phyloP scores from a whole-genome alignment of 2,329 filamentous ascomycete genomes.

The Scedosporium apiospermum region DNA sequence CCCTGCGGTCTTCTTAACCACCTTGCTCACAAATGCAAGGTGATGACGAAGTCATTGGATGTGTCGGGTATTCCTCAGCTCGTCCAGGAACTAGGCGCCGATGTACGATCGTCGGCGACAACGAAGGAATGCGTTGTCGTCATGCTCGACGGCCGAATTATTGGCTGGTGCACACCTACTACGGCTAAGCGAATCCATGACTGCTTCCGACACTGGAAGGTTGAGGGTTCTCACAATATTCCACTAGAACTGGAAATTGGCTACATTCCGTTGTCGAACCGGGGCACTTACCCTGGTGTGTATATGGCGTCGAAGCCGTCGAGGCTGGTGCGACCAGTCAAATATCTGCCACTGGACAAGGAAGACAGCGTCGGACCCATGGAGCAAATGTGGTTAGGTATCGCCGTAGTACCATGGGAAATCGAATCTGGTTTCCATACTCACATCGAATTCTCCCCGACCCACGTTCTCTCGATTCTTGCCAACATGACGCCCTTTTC shows the following conservation, averaged over 20 bases:
- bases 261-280: conserved; percentile 76
- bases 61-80: conserved; percentile 65
- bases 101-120: conserved; percentile 64
- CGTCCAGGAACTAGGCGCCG: conserved; percentile 70
- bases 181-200: conserved; percentile 76
- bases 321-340: conserved; percentile 83
- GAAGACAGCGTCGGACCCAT: conserved; percentile 85
- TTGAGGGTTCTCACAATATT: conserved; percentile 71
- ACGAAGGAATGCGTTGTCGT: conserved; percentile 79
- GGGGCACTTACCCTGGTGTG: conserved; percentile 91
- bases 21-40: conserved; percentile 86
- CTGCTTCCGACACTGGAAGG: conserved; percentile 90
- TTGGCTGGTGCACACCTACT: conserved; percentile 83
- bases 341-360: conserved; percentile 79
- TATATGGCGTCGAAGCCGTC: conserved; percentile 85
- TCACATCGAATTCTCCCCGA: conserved; percentile 89
- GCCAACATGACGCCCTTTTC: conserved; percentile 99
- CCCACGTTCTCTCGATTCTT: conserved; percentile 93
- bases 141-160: conserved; percentile 79
- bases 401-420: conserved; percentile 83
- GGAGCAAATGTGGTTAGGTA: conserved; percentile 97
- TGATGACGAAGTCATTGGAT: conserved; percentile 68
- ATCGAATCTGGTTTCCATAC: conserved; percentile 81
- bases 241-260: conserved; percentile 84
- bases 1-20: conserved; percentile 94